phyloP scores from a whole-genome alignment of 192 early-diverging fungal species.

The Backusella mclennaniae region DNA sequence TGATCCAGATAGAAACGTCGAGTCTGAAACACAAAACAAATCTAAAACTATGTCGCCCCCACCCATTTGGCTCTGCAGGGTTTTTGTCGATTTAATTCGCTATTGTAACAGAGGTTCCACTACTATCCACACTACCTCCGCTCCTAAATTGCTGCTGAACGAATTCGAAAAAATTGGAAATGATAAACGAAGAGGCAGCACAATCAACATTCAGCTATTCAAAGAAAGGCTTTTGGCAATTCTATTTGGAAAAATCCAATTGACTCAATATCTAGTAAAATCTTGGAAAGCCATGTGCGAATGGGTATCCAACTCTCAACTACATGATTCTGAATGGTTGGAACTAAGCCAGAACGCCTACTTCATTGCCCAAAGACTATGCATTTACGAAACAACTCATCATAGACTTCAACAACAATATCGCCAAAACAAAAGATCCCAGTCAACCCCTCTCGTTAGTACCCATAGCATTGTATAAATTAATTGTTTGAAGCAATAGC shows the following conservation, averaged over 20 bases:
- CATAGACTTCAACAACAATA: not conserved
- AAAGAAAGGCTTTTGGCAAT: not conserved
- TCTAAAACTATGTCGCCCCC: not conserved
- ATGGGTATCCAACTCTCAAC: not conserved
- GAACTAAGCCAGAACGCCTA: not conserved
- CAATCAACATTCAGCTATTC: not conserved
- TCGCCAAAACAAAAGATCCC: not conserved
- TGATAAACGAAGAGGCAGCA: not conserved
- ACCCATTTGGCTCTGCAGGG: not conserved
- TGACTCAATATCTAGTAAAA: not conserved
- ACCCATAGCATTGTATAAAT: not conserved
- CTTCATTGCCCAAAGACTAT: not conserved
- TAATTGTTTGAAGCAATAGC: not conserved
- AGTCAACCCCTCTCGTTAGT: not conserved
- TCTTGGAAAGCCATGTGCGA: not conserved
- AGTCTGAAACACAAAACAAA: not conserved
- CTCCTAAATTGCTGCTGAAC: not conserved
- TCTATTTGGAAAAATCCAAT: not conserved
- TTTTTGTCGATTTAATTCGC: not conserved
- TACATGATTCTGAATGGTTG: not conserved
- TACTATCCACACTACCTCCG: not conserved
- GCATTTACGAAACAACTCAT: not conserved
- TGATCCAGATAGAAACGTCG: not conserved
- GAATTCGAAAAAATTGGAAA: not conserved
- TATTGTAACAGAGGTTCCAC: not conserved